Conservation (phyloP, 768 basidiomycete species). For the Calocybe gangraenosa region DNA sequence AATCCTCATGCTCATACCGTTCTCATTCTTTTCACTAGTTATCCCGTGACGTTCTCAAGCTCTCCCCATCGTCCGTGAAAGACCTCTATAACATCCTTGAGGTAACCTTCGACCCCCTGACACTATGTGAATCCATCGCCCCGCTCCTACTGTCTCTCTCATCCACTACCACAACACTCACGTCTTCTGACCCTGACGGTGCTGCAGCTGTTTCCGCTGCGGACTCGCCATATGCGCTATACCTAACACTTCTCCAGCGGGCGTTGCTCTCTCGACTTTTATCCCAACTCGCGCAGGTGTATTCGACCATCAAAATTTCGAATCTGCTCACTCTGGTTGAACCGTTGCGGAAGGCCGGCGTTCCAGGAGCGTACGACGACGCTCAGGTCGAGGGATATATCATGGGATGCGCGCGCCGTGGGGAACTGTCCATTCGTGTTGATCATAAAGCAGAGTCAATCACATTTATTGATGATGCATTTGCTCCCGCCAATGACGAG, state of each 20-base stretch:
- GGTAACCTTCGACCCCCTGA: constrained; percentile 89
- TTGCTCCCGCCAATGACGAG: constrained; percentile 34
- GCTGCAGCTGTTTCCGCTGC: constrained; percentile 1
- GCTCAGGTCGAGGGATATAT: constrained; percentile 86
- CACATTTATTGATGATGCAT: constrained; percentile 78
- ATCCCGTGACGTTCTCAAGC: constrained; percentile 76
- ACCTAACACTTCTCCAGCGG: constrained; percentile 85
- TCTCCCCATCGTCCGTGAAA: constrained; percentile 70
- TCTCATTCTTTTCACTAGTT: constrained; percentile 40
- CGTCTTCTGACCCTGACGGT: too few relatives aligned
- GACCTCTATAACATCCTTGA: constrained; percentile 85
- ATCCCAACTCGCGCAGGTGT: constrained; percentile 88
- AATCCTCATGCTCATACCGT: constrained; percentile 3
- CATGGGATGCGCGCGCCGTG: constrained; percentile 86
- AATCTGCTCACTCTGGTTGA: constrained; percentile 75
- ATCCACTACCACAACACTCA: too few relatives aligned
- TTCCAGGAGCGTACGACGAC: constrained; percentile 58
- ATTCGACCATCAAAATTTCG: constrained; percentile 78
- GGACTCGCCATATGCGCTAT: constrained; percentile 66
- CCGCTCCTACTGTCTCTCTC: constrained; percentile 68
- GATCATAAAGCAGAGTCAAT: constrained; percentile 87
- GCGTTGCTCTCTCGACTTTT: constrained; percentile 90
- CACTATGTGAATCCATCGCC: constrained; percentile 72
- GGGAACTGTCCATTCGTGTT: constrained; percentile 81
- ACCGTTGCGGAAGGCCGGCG: constrained; percentile 58